Evolutionary conservation across 148 eudicot species (phyloP).

Genomic region (Heliamphora exappendiculata): DNA sequence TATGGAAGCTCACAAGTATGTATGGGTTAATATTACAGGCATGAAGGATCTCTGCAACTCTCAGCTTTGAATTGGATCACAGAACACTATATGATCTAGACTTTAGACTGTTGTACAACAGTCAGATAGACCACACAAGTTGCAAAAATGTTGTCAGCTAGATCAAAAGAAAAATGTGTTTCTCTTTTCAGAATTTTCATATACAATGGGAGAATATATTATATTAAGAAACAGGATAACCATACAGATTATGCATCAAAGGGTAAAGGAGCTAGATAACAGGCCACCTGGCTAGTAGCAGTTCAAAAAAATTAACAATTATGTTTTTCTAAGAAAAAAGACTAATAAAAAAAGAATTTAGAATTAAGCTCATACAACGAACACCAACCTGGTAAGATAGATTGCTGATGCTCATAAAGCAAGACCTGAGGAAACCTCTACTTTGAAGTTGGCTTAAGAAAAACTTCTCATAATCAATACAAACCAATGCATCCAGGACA

Average conservation of each 20-base stretch:
- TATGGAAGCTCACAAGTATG: not conserved
- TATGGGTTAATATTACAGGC: not conserved
- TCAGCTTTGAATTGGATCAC: not conserved
- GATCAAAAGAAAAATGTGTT: not conserved
- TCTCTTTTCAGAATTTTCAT: not conserved
- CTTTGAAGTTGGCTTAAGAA: constrained; percentile 90
- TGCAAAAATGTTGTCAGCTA: not conserved
- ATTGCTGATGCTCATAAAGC: constrained; percentile 79
- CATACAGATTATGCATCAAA: not conserved
- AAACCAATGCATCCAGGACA: constrained; percentile 77
- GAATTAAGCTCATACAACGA: not conserved
- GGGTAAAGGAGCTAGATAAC: not conserved
- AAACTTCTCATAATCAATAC: constrained; percentile 87
- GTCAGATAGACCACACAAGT: not conserved
- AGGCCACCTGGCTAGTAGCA: not conserved
- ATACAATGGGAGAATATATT: not conserved
- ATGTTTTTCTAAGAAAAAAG: not conserved
- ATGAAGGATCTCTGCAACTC: not conserved
- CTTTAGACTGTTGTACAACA: not conserved
- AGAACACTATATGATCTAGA: not conserved
- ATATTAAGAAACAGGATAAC: no score
- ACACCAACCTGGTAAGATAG: constrained; percentile 61
- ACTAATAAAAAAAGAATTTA: not conserved
- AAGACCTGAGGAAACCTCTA: constrained; percentile 91
- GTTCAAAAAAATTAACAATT: not conserved